A percentile compares a stretch with the other conserved stretches of the same genome.
These are phyloP conservation scores for Populus simonii DNA, from an alignment of 345 rosid species.

Conservation along the genomic window DNA sequence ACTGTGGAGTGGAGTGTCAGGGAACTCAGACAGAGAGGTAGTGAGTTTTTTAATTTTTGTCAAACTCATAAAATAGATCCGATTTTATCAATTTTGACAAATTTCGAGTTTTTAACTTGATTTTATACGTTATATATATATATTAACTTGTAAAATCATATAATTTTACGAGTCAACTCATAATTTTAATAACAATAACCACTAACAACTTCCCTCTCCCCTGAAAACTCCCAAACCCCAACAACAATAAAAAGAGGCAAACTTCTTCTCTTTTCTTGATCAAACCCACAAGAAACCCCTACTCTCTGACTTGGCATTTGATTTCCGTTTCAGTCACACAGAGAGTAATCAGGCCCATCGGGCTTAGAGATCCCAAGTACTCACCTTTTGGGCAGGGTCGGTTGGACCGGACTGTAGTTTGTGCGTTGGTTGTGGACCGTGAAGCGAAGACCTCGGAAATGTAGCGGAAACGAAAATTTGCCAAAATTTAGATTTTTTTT, in stretches of 20 bases:
- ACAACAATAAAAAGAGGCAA: constrained; percentile 35
- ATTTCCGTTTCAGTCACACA: constrained; percentile 86
- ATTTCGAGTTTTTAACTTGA: too few relatives aligned
- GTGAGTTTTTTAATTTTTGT: too few relatives aligned
- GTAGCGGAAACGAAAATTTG: too few relatives aligned
- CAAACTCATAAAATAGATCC: too few relatives aligned
- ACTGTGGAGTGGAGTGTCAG: too few relatives aligned
- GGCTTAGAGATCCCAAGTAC: constrained; percentile 90
- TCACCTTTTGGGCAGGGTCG: constrained; percentile 90
- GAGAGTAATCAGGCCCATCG: constrained; percentile 83
- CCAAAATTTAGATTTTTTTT: too few relatives aligned
- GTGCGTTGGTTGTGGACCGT: constrained; percentile 72
- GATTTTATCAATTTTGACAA: too few relatives aligned
- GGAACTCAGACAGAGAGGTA: rapidly evolving
- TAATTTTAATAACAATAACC: too few relatives aligned
- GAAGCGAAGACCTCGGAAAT: constrained; percentile 33
- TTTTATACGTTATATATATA: too few relatives aligned
- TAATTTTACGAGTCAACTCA: too few relatives aligned
- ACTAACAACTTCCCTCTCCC: constrained; percentile 34
- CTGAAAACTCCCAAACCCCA: constrained; percentile 32
- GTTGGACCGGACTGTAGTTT: constrained; percentile 76
- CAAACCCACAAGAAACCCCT: constrained; percentile 36
- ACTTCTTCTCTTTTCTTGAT: constrained; percentile 67
- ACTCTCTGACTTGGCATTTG: constrained; percentile 67
- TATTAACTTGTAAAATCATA: too few relatives aligned